Evolutionary conservation across 179 eudicot species (phyloP), one percentile per base, ranked within the genome.

Genomic region (Patellifolia procumbens): DNA sequence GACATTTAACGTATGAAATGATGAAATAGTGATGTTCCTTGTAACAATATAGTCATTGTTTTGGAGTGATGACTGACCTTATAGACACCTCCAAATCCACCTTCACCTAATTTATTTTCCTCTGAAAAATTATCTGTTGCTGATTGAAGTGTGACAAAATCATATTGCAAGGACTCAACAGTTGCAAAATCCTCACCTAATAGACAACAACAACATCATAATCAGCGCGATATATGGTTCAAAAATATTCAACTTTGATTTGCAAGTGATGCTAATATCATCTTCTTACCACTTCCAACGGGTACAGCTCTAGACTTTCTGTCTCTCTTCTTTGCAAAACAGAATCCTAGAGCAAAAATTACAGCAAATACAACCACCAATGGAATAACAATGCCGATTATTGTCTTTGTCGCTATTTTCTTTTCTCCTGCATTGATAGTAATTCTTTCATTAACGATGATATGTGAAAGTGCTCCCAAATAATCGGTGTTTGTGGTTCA

Each of bases 21-120:
- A n/a, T n/a, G n/a, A n/a, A n/a, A n/a, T n/a, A n/a, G n/a, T n/a
- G n/a, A 13, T 39, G 0, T 39, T 39, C 43, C 2, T 48, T 12
- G 53, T 48, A 48, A 34, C 76, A 77, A 52, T 46, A 78, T 22
- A 48, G 52, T 32, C 32, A 5, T 39, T 39, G 43, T 39, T 39
- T 39, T 35, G 45, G 80, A 73, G 10, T 39, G 43, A 39, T 39
- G 43, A 39, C 8, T 39, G 6, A 85, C 83, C 85, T 82, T 70
- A 51, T 82, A 82, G 19, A 85, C 85, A 13, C 51, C 61, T 5
- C 85, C 87, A 39, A 84, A 84, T 69, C 83, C 87, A 39, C 87
- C 85, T 76, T 76, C 69, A 6, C 87, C 87, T 1, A 84, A 45
- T 72, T 81, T 81, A 26, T 79, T 72, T 4, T 63, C 46, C 1